Base-by-base conservation (phyloP, 495 filamentous ascomycete genomes). In the Penicillium robsamsonii region DNA sequence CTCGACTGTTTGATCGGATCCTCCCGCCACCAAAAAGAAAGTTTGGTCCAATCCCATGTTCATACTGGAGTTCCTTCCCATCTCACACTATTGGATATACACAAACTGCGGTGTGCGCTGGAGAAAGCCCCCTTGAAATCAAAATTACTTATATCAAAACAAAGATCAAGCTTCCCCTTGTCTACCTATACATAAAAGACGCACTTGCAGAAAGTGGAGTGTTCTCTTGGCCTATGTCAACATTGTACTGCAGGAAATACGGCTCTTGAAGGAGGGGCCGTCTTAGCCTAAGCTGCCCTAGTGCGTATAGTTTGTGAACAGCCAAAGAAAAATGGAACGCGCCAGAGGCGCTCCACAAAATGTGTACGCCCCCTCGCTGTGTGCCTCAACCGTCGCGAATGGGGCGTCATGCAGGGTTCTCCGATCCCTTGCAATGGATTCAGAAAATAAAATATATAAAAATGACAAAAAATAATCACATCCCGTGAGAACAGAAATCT, bases 151-250 rank as follows among this genome's bases (percentile, higher is more conserved):
- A 22, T 1, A 22, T 22, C 22, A 22, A 22, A 22, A 22, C 22
- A 22, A 22, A 50, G 38, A 58, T 53, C 62, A 56, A 60, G 61
- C 64, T 67, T 49, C 56, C 57, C 62, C 35, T 54, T 29, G 45
- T 17, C 35, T 38, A n/a, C 35, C 37, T 38, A 29, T 30, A 5
- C 24, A 30, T 37, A 31, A 52, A 59, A 49, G 47, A 55, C 33
- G 41, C 45, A 59, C 58, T 61, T 67, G 55, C 62, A 62, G 51
- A 55, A 57, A 58, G 61, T 64, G 65, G 59, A 56, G 55, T 18
- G 15, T 13, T 40, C 25, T 25, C 62, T 67, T 67, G 65, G 65
- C 62, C 10, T 29, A 62, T 59, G 65, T 67, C 65, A 67, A 40
- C 46, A 54, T 53, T n/a, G 12, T 15, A 29, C 10, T 47, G 29